Evolutionary conservation across 164 flowering plant species (phyloP).

Genomic region (Annona squamosa): DNA sequence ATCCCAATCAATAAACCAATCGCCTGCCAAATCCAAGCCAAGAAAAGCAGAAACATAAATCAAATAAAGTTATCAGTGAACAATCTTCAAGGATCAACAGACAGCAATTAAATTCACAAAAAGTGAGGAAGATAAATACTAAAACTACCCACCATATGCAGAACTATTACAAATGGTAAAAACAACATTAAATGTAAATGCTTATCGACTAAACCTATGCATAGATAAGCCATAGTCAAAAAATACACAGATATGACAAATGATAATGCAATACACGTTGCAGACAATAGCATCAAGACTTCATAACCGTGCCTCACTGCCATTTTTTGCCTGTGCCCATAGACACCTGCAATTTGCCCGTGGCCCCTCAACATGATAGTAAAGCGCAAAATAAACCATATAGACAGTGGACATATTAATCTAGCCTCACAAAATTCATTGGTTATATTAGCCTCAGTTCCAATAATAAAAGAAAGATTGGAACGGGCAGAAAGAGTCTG

Average conservation of each 20-base stretch:
- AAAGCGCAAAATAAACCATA: neutral
- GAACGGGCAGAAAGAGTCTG: neutral
- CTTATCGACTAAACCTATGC: neutral
- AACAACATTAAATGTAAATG: neutral
- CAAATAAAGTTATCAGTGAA: neutral
- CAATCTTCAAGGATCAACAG: neutral
- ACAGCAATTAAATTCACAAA: neutral
- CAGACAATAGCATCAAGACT: neutral
- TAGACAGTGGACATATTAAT: neutral
- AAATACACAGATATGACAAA: neutral
- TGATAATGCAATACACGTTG: too few relatives aligned
- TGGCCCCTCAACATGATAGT: neutral
- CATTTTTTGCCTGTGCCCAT: neutral
- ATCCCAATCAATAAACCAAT: conserved; percentile 93
- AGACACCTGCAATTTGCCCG: neutral
- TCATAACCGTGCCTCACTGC: neutral
- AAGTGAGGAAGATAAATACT: neutral
- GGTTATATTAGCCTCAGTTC: neutral
- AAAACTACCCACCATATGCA: neutral
- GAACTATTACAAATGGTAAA: neutral
- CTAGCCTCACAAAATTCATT: neutral
- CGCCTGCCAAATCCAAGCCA: conserved; percentile 42
- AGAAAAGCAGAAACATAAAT: neutral
- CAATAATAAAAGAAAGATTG: neutral
- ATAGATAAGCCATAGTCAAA: neutral